A percentile compares a stretch with the other conserved stretches of the same genome.
These are phyloP conservation scores for Backusella luteola DNA, from an alignment of 192 early-diverging fungal species.

Conservation along the genomic window DNA sequence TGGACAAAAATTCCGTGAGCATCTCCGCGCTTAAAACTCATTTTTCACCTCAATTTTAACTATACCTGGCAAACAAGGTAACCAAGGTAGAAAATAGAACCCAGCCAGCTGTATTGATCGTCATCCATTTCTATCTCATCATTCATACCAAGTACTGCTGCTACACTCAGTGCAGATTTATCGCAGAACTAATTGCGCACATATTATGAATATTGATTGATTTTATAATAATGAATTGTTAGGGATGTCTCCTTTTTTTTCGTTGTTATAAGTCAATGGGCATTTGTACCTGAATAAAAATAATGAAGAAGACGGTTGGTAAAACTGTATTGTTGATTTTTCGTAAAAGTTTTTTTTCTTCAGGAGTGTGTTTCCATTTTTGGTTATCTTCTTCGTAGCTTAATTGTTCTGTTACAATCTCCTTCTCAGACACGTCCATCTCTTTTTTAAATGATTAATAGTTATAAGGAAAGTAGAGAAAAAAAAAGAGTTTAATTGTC, in stretches of 20 bases:
- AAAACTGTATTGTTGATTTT: slow-evolving; percentile 2
- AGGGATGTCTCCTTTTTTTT: not conserved
- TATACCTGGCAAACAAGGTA: slow-evolving; percentile 22
- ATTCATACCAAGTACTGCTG: slow-evolving; percentile 14
- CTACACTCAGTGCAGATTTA: slow-evolving; percentile 23
- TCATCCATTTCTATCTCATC: slow-evolving; percentile 9
- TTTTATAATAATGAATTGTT: not conserved
- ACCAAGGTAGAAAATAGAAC: slow-evolving; percentile 36
- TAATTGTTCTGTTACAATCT: not conserved
- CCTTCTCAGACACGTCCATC: not conserved
- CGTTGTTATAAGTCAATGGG: not conserved
- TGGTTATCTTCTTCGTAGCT: not conserved
- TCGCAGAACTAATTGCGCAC: slow-evolving; percentile 27
- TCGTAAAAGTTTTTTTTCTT: slow-evolving; percentile 1
- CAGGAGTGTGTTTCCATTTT: not conserved
- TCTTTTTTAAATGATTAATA: not conserved
- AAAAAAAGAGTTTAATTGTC: not conserved
- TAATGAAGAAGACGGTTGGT: slow-evolving; percentile 1
- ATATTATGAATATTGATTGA: not conserved
- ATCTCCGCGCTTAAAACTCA: not conserved
- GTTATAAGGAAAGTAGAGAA: slow-evolving; percentile 3
- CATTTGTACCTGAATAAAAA: slow-evolving; percentile 3
- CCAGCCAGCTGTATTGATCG: slow-evolving; percentile 16
- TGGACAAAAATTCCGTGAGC: not conserved
- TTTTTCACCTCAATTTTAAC: not conserved